A percentile compares a stretch with the other conserved stretches of the same genome.
These are phyloP conservation scores for Malus fusca DNA, from an alignment of 306 rosid genomes.

Conservation along the genomic window DNA sequence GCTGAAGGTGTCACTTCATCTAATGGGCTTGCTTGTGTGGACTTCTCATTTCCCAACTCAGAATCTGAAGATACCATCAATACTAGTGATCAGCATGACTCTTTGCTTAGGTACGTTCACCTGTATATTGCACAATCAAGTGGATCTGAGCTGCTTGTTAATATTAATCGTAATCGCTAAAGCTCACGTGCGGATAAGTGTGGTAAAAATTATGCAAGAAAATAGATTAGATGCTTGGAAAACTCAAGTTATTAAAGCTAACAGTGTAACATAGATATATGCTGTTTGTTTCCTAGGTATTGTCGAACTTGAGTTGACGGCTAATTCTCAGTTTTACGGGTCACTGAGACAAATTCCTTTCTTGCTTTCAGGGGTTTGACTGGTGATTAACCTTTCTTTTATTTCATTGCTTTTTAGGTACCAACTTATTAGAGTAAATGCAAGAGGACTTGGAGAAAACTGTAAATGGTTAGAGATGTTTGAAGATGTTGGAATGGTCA, in stretches of 20 bases:
- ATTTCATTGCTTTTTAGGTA: constrained; percentile 35
- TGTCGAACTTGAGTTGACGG: background rate
- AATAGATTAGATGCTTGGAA: background rate
- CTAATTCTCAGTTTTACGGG: background rate
- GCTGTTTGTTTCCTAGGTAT: background rate
- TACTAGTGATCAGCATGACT: constrained; percentile 53
- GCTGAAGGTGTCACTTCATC: constrained; percentile 97
- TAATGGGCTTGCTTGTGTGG: constrained; percentile 88
- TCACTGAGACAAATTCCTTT: background rate
- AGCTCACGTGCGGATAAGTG: background rate
- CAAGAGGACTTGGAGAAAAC: constrained; percentile 72
- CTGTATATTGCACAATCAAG: background rate
- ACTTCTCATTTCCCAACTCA: constrained; percentile 81
- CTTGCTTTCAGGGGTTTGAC: background rate
- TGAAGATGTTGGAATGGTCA: constrained; percentile 87
- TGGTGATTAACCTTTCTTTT: background rate
- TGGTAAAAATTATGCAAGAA: background rate
- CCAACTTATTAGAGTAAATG: constrained; percentile 48
- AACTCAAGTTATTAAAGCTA: background rate
- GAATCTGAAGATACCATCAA: constrained; percentile 49
- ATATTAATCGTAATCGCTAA: background rate
- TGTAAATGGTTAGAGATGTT: constrained; percentile 99
- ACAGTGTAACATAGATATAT: background rate
- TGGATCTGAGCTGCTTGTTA: background rate
- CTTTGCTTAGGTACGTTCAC: constrained; percentile 54